These are phyloP conservation scores for Russula compacta DNA, from an alignment of 768 basidiomycete genomes.

Conservation along the genomic window DNA sequence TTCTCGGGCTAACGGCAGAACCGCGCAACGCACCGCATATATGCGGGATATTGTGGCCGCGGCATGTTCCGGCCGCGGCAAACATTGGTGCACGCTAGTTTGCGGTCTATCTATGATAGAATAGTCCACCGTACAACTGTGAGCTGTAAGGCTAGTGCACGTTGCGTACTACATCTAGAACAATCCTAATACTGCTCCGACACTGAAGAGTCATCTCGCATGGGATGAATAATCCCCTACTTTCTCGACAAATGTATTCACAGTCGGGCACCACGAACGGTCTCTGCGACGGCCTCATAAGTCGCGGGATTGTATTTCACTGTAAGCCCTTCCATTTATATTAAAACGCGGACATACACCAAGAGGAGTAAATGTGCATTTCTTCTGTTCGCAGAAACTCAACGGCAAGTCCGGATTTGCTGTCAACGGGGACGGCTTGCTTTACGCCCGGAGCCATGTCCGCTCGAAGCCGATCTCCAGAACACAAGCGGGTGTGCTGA, in stretches of 20 bases:
- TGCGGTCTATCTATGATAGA: background rate
- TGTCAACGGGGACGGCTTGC: slow-evolving; percentile 4
- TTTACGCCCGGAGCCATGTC: slow-evolving; percentile 4
- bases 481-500: background rate
- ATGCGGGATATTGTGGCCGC: background rate
- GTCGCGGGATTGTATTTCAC: background rate
- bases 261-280: background rate
- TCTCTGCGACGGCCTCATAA: background rate
- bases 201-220: background rate
- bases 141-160: background rate
- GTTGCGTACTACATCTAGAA: background rate
- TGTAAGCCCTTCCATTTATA: background rate
- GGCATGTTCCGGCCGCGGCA: background rate
- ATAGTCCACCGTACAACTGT: no score
- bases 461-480: slow-evolving; percentile 7
- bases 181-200: no score
- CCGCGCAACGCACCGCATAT: no score
- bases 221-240: background rate
- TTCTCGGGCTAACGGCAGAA: no score
- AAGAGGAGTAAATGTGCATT: background rate
- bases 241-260: background rate
- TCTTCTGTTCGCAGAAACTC: slow-evolving; percentile 10
- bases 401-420: slow-evolving; percentile 12
- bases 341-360: background rate
- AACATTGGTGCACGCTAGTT: background rate